Conservation (phyloP, 2,329 filamentous ascomycete genomes). For the Penicillium italicum region DNA sequence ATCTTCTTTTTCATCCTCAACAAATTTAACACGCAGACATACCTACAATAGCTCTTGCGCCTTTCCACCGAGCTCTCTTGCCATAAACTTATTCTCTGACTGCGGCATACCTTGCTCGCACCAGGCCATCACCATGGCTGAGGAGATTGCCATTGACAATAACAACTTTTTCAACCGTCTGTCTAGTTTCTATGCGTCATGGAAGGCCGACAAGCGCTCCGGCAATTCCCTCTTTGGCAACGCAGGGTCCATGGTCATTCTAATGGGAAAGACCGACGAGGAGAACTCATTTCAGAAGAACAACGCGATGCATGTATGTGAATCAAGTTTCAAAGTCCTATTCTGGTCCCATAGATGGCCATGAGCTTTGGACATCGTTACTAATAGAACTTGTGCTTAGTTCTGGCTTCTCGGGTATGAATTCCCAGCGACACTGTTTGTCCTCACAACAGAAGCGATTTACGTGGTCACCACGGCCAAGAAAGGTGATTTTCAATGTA, state of each 20-base stretch:
- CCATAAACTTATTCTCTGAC: slow-evolving; percentile 5
- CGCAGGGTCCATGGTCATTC: slow-evolving; percentile 77
- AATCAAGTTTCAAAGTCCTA: slow-evolving; percentile 1
- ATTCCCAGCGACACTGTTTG: slow-evolving; percentile 91
- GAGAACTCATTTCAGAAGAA: slow-evolving; percentile 86
- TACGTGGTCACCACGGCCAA: slow-evolving; percentile 95
- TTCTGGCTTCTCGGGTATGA: slow-evolving; percentile 99
- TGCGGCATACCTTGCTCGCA: slow-evolving; percentile 17
- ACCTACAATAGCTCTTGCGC: not conserved
- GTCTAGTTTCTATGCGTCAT: slow-evolving; percentile 78
- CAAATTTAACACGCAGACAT: not conserved
- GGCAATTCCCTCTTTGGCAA: slow-evolving; percentile 82
- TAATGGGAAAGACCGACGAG: slow-evolving; percentile 95
- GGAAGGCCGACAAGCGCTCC: slow-evolving; percentile 92
- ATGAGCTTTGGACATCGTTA: not conserved
- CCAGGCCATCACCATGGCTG: slow-evolving; percentile 51
- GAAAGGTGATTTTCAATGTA: slow-evolving; percentile 64
- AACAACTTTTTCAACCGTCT: slow-evolving; percentile 91
- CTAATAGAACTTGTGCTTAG: slow-evolving; percentile 48
- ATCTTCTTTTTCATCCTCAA: slow-evolving; percentile 1
- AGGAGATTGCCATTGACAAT: slow-evolving; percentile 93
- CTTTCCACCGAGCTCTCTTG: not conserved
- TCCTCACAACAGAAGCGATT: slow-evolving; percentile 82
- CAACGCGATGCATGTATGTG: slow-evolving; percentile 86
- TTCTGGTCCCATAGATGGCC: not conserved